Evolutionary conservation across 768 basidiomycete species (phyloP), one percentile per base, ranked within the genome.

Genomic region (Phanerochaete carnosa): DNA sequence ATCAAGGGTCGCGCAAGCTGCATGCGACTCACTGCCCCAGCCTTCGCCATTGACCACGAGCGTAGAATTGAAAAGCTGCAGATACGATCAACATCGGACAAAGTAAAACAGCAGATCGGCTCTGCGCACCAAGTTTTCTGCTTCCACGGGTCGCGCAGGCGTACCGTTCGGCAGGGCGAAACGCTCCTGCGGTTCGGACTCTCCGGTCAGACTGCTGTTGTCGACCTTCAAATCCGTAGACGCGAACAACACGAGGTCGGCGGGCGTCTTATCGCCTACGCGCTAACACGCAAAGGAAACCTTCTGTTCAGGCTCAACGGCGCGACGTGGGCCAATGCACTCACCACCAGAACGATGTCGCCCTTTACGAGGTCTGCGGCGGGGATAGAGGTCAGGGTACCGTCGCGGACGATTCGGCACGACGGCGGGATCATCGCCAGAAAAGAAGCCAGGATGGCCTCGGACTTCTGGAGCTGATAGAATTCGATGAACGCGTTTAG

Each of bases 341-440:
- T 55, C 68, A 86, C 85, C 55, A 89, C 64, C 37, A 88, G 75
- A 2, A 89, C 86, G 47, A 89, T 66, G 68, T 89, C 87, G 26
- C 87, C 87, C 65, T 82, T 85, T 30, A 89, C 87, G 1, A 89
- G 75, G 29, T 82, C 79, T 4, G 83, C 79, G 8, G 86, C 87
- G 39, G 86, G 82, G 51, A 87, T 79, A 4, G 79, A 79, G 30
- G 72, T 67, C 57, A 89, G 79, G 2, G 79, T 75, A 0, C 82
- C 81, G 60, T 84, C 83, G 45, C 87, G 82, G 55, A 89, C 74
- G 28, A 85, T 85, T 45, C 80, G 84, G 66, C 85, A 88, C 8
- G 84, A 78, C 0, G 87, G 87, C 16, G 87, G 87, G 53, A 89
- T 89, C 85, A 89, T 84, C 11, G 87, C 87, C 33, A 89, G 75